Evolutionary conservation across 306 rosid genomes (phyloP).

Genomic region (Cucurbita argyrosperma): DNA sequence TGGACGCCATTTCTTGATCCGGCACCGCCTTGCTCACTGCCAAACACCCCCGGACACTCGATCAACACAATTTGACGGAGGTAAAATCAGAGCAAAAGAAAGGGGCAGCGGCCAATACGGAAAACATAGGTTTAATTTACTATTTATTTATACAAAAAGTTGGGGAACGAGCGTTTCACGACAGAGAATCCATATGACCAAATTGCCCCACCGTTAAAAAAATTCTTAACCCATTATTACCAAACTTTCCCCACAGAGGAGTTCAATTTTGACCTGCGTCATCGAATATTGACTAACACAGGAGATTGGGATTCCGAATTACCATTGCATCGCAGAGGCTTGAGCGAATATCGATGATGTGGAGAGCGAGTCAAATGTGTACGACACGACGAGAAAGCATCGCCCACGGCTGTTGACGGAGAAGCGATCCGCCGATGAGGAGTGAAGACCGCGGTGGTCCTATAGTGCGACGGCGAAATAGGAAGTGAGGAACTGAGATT

Average conservation of each 20-base stretch:
- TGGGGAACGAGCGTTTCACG: not conserved
- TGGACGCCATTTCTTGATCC: conserved; percentile 45
- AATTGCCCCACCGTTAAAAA: conserved; percentile 10
- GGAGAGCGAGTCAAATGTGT: not conserved
- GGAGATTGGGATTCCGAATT: not conserved
- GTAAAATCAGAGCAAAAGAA: not conserved
- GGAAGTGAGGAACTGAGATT: not conserved
- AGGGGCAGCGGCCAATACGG: not conserved
- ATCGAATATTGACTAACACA: not conserved
- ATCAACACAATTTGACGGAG: not conserved
- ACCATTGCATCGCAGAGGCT: not conserved
- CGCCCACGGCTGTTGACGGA: not conserved
- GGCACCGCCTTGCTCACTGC: conserved; percentile 24
- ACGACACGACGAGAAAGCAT: not conserved
- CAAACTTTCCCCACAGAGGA: not conserved
- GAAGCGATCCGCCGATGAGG: not conserved
- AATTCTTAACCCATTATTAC: not conserved
- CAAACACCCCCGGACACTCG: conserved; percentile 10
- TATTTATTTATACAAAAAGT: not conserved
- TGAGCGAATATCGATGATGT: not conserved
- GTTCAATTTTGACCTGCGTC: not conserved
- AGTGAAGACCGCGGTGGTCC: not conserved
- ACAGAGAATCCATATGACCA: not conserved
- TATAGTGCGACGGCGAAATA: not conserved
- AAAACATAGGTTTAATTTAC: not conserved